A percentile compares a stretch with the other conserved stretches of the same genome.
Evolutionary conservation across 108 stramenopile species (phyloP).

Genomic region (Nitzschia inconspicua): DNA sequence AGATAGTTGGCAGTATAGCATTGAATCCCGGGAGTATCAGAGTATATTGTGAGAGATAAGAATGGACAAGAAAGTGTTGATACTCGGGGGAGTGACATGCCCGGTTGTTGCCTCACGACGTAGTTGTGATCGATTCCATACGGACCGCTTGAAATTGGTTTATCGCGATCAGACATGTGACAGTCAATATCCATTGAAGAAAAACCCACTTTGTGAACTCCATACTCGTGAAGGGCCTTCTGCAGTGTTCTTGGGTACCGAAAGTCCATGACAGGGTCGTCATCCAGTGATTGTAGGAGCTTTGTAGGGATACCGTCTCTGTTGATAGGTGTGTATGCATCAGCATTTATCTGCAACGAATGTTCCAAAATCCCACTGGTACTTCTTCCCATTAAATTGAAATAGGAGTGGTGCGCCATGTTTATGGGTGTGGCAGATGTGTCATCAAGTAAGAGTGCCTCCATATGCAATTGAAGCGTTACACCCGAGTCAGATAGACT

Average conservation of each 20-base stretch:
- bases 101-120: slow-evolving; percentile 38
- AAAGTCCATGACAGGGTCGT: slow-evolving; percentile 62
- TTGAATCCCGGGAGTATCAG: slow-evolving; percentile 85
- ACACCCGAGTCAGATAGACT: slow-evolving; percentile 11
- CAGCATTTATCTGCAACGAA: slow-evolving; percentile 39
- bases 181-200: slow-evolving; percentile 6
- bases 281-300: slow-evolving; percentile 42
- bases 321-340: slow-evolving; percentile 69
- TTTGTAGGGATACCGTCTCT: slow-evolving; percentile 61
- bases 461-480: slow-evolving; percentile 45
- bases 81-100: slow-evolving; percentile 15
- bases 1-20: slow-evolving; percentile 85
- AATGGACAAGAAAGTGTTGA: slow-evolving; percentile 10
- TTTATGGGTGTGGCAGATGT: slow-evolving; percentile 52
- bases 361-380: slow-evolving; percentile 60
- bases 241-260: slow-evolving; percentile 21
- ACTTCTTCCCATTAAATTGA: slow-evolving; percentile 57
- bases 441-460: slow-evolving; percentile 34
- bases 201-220: slow-evolving; percentile 22
- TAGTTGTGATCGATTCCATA: slow-evolving; percentile 89
- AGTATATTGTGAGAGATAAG: slow-evolving; percentile 40
- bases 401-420: slow-evolving; percentile 84
- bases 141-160: slow-evolving; percentile 32
- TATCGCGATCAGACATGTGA: slow-evolving; percentile 18
- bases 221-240: slow-evolving; percentile 48